phyloP scores from a whole-genome alignment of 805 yeast genomes.

The Starmerella powellii region DNA sequence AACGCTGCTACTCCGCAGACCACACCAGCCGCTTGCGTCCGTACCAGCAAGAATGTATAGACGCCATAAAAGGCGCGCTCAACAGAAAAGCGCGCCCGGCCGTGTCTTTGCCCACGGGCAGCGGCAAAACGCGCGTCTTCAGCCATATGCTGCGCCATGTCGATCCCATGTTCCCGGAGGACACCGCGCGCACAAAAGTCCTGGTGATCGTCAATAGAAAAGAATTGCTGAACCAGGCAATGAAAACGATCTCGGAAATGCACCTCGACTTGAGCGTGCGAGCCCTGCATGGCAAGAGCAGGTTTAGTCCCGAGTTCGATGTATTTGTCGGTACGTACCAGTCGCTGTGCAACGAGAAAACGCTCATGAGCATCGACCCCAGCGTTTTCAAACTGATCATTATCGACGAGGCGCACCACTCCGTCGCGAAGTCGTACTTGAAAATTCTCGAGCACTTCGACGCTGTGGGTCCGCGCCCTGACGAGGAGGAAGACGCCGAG shows the following conservation, averaged over 20 bases:
- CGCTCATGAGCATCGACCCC: conserved; percentile 47
- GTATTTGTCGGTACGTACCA: conserved; percentile 70
- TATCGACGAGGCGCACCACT: conserved; percentile 88
- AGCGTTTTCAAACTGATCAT: conserved; percentile 57
- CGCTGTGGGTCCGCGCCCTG: conserved; percentile 8
- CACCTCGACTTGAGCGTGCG: conserved; percentile 45
- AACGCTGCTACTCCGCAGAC: too few species aligned
- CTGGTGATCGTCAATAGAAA: conserved; percentile 69
- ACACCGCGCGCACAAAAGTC: conserved; percentile 28
- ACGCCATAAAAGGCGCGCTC: conserved; percentile 41
- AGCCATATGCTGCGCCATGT: conserved; percentile 26
- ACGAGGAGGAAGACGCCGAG: background rate
- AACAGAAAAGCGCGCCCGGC: conserved; percentile 49
- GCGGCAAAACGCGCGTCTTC: conserved; percentile 82
- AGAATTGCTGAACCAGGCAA: conserved; percentile 68
- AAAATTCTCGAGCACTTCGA: conserved; percentile 48
- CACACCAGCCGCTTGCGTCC: too few species aligned
- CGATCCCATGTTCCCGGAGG: conserved; percentile 23
- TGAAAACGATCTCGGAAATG: conserved; percentile 34
- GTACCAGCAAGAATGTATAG: conserved; percentile 65
- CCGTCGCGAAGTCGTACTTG: conserved; percentile 58
- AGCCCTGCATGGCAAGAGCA: conserved; percentile 54
- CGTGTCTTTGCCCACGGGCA: conserved; percentile 83
- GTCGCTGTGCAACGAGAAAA: conserved; percentile 38
- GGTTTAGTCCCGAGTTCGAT: conserved; percentile 35